These are phyloP conservation scores for Globisporangium carolinianum DNA, from an alignment of 352 stramenopile genomes.

Conservation along the genomic window DNA sequence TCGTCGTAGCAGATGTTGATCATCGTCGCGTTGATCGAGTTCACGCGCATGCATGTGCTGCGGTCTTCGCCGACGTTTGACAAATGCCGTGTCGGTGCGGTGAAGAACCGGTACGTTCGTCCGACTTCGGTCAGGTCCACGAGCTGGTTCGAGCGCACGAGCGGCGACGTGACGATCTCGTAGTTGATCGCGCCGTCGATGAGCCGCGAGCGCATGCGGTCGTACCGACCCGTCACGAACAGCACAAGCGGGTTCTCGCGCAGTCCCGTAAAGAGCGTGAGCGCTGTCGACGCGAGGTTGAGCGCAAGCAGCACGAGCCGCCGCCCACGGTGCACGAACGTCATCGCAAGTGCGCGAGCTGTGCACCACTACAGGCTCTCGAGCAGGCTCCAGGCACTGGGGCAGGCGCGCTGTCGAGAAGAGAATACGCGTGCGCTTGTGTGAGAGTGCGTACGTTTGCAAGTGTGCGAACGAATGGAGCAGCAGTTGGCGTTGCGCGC, in stretches of 20 bases:
- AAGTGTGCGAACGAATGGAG: no score
- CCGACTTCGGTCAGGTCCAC: constrained; percentile 4
- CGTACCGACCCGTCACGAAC: constrained; percentile 32
- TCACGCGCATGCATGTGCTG: constrained; percentile 35
- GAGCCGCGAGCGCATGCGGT: constrained; percentile 32
- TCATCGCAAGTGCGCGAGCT: no score
- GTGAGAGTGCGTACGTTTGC: no score
- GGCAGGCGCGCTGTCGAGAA: no score
- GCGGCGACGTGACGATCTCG: constrained; percentile 1
- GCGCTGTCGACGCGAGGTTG: constrained; percentile 35
- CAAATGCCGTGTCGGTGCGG: constrained; percentile 19
- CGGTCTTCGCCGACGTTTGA: constrained; percentile 27
- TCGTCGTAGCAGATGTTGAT: constrained; percentile 30
- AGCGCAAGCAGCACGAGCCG: constrained; percentile 17
- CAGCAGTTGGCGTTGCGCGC: no score
- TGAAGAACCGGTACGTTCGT: constrained; percentile 40
- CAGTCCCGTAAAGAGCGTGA: constrained; percentile 46
- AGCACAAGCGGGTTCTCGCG: constrained; percentile 49
- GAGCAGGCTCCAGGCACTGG: no score
- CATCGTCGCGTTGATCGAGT: constrained; percentile 31
- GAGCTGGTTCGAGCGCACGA: constrained; percentile 1
- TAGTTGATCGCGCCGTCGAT: constrained; percentile 9
- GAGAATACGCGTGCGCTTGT: no score
- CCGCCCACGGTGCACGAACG: not conserved
- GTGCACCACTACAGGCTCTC: no score